These are phyloP conservation scores for Agrocybe chaxingu DNA, from an alignment of 768 basidiomycete species.

Conservation along the genomic window DNA sequence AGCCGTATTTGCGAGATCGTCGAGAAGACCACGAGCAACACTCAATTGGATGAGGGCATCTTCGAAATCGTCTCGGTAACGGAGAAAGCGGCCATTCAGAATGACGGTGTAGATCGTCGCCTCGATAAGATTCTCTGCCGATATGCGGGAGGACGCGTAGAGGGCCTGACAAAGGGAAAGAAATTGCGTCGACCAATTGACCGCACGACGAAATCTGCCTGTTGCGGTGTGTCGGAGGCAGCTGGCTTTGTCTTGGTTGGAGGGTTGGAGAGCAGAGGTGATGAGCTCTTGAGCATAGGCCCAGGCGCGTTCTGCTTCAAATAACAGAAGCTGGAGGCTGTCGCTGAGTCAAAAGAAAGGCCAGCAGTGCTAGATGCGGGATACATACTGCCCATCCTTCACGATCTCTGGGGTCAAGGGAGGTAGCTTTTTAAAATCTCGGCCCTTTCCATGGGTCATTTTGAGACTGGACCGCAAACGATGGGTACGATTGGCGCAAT, in stretches of 20 bases:
- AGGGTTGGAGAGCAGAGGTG: constrained; percentile 45
- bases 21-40: constrained; percentile 73
- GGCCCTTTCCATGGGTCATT: constrained; percentile 84
- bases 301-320: constrained; percentile 92
- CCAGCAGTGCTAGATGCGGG: constrained; percentile 6
- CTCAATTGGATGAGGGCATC: constrained; percentile 73
- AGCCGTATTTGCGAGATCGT: constrained; percentile 60
- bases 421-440: constrained; percentile 85
- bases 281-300: constrained; percentile 82
- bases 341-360: constrained; percentile 4
- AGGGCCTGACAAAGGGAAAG: constrained; percentile 70
- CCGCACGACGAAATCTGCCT: constrained; percentile 75
- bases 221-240: constrained; percentile 72
- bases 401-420: constrained; percentile 62
- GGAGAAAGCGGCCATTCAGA: constrained; percentile 78
- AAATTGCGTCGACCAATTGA: constrained; percentile 75
- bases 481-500: constrained; percentile 89
- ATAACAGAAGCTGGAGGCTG: constrained; percentile 80
- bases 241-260: constrained; percentile 47
- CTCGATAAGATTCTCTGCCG: constrained; percentile 62
- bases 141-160: constrained; percentile 48
- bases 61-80: constrained; percentile 73
- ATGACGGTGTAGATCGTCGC: constrained; percentile 76
- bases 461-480: constrained; percentile 81
- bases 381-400: constrained; percentile 77